Percentiles rank a stretch among this genome's conserved stretches.
phyloP scores from a whole-genome alignment of 306 rosid genomes.

The Elaeagnus macrophylla region DNA sequence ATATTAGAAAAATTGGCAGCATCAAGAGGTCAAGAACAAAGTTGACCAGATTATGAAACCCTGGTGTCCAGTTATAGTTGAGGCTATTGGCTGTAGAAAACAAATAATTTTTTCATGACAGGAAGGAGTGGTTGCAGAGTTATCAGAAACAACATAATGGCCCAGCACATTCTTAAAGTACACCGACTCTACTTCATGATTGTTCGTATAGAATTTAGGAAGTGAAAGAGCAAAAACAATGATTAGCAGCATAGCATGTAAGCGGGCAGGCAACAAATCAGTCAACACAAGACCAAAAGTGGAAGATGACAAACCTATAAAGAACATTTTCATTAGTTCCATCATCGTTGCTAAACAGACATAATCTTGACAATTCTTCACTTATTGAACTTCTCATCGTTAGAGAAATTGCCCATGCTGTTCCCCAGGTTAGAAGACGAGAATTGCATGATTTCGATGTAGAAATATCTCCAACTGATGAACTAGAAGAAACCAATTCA shows the following conservation, averaged over 20 bases:
- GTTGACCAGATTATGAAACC: no score
- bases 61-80: no score
- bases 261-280: background rate
- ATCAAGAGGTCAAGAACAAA: no score
- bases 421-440: conserved; percentile 51
- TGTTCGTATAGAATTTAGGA: conserved; percentile 4
- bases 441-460: conserved; percentile 23
- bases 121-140: no score
- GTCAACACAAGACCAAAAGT: conserved; percentile 6
- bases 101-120: no score
- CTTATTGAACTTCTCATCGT: conserved; percentile 48
- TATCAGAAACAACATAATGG: no score
- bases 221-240: background rate
- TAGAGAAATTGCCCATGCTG: conserved; percentile 80
- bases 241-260: background rate
- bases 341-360: conserved; percentile 34
- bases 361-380: conserved; percentile 53
- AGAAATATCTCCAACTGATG: conserved; percentile 37
- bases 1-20: no score
- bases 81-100: no score
- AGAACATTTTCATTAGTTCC: conserved; percentile 45
- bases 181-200: background rate
- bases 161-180: background rate
- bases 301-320: conserved; percentile 52
- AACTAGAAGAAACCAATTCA: conserved; percentile 34